These are phyloP conservation scores for Fusarium irregulare DNA, from an alignment of 2,329 filamentous ascomycete genomes.

Conservation along the genomic window DNA sequence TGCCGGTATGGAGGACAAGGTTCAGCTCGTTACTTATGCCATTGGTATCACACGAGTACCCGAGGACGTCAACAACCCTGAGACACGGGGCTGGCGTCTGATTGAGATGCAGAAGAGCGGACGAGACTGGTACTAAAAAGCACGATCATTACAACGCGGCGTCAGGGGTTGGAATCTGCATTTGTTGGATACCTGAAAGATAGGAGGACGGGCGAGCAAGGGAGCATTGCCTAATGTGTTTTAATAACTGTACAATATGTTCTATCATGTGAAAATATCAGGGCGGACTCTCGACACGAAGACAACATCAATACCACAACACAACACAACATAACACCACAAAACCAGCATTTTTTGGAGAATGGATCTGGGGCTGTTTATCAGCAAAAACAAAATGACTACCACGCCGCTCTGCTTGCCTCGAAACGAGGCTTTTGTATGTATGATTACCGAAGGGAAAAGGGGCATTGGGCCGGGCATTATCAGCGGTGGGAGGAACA, in stretches of 20 bases:
- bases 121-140: conserved; percentile 77
- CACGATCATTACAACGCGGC: conserved; percentile 34
- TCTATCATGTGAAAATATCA: conserved; percentile 45
- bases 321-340: conserved; percentile 14
- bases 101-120: conserved; percentile 99
- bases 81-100: conserved; percentile 95
- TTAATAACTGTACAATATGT: conserved; percentile 51
- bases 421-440: conserved; percentile 45
- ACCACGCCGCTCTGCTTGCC: conserved; percentile 52
- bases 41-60: conserved; percentile 94
- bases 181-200: conserved; percentile 41
- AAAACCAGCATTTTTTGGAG: conserved; percentile 33
- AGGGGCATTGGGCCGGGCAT: conserved; percentile 31
- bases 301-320: conserved; percentile 23
- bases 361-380: conserved; percentile 42
- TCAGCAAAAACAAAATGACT: conserved; percentile 38
- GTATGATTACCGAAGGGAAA: conserved; percentile 45
- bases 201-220: conserved; percentile 24
- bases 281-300: conserved; percentile 42
- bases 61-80: conserved; percentile 95
- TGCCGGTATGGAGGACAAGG: conserved; percentile 98
- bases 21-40: conserved; percentile 97
- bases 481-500: conserved; percentile 20
- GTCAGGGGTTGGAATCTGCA: conserved; percentile 39
- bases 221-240: conserved; percentile 43